A percentile compares a stretch with the other conserved stretches of the same genome.
Evolutionary conservation across 805 yeast genomes (phyloP).

Genomic region (Wickerhamomyces pijperi): DNA sequence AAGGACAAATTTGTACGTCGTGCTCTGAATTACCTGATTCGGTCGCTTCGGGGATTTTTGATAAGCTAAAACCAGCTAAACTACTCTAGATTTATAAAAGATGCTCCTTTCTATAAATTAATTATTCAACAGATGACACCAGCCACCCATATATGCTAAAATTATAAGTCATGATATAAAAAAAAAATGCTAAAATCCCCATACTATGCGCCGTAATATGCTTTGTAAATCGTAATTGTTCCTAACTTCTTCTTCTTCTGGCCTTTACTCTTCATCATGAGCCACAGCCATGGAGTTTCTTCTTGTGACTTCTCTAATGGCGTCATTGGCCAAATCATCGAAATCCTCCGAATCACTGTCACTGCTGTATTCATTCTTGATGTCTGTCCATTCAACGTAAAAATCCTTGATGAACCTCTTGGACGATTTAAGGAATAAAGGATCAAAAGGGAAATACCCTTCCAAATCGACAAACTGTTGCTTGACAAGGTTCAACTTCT

Average conservation of each 20-base stretch:
- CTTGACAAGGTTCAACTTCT: slow-evolving; percentile 39
- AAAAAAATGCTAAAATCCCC: not conserved
- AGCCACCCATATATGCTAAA: not conserved
- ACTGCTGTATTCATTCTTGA: slow-evolving; percentile 45
- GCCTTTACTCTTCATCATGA: not conserved
- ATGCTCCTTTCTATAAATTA: too few species aligned
- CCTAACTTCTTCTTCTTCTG: too few species aligned
- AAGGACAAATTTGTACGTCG: too few species aligned
- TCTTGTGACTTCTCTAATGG: slow-evolving; percentile 11
- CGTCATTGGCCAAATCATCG: slow-evolving; percentile 23
- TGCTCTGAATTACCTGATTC: too few species aligned
- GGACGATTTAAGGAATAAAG: slow-evolving; percentile 59
- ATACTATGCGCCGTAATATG: too few species aligned
- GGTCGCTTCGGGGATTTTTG: too few species aligned
- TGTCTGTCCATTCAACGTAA: slow-evolving; percentile 79
- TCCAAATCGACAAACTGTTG: slow-evolving; percentile 84
- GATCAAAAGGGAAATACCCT: slow-evolving; percentile 96
- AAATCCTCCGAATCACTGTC: slow-evolving; percentile 35
- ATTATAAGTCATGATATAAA: too few species aligned
- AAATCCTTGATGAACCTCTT: slow-evolving; percentile 40
- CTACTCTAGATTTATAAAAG: too few species aligned
- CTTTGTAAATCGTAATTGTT: not conserved
- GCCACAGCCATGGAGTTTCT: slow-evolving; percentile 8
- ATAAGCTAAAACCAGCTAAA: too few species aligned
- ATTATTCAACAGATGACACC: too few species aligned